Percentiles rank a stretch among this genome's conserved stretches.
Evolutionary conservation across 148 eudicot genomes (phyloP).

Genomic region (Chenopodium quinoa): DNA sequence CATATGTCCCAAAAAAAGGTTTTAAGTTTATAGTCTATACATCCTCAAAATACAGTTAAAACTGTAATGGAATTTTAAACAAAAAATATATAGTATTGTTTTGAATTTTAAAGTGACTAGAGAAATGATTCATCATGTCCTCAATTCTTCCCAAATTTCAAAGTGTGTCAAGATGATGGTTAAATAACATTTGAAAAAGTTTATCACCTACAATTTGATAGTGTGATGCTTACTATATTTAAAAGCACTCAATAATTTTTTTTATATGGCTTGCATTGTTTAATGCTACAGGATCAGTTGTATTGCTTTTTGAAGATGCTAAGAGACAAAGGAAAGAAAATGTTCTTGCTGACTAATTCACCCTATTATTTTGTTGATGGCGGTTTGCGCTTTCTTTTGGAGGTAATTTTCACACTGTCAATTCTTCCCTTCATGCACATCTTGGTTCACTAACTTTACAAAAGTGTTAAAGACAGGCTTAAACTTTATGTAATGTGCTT

Average conservation of each 20-base stretch:
- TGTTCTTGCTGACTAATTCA: conserved; percentile 95
- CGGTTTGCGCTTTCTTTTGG: conserved; percentile 91
- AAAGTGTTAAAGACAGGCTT: not conserved
- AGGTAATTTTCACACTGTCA: conserved; percentile 46
- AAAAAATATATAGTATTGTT: too few species aligned
- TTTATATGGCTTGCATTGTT: conserved; percentile 11
- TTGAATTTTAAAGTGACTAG: too few species aligned
- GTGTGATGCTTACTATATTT: conserved; percentile 1
- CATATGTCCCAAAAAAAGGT: not conserved
- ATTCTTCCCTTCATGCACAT: not conserved
- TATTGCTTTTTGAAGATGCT: conserved; percentile 72
- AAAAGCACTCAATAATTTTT: not conserved
- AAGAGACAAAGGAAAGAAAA: conserved; percentile 86
- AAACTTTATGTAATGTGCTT: too few species aligned
- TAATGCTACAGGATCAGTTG: conserved; percentile 56
- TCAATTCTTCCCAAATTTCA: not conserved
- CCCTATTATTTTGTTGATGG: conserved; percentile 98
- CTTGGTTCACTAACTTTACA: not conserved
- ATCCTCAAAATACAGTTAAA: not conserved
- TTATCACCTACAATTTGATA: not conserved
- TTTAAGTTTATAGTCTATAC: not conserved
- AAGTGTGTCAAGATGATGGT: not conserved
- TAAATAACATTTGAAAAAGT: not conserved
- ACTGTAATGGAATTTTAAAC: not conserved
- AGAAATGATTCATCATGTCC: not conserved